Conservation (phyloP, 257 asterid species). For the Capsicum pubescens region DNA sequence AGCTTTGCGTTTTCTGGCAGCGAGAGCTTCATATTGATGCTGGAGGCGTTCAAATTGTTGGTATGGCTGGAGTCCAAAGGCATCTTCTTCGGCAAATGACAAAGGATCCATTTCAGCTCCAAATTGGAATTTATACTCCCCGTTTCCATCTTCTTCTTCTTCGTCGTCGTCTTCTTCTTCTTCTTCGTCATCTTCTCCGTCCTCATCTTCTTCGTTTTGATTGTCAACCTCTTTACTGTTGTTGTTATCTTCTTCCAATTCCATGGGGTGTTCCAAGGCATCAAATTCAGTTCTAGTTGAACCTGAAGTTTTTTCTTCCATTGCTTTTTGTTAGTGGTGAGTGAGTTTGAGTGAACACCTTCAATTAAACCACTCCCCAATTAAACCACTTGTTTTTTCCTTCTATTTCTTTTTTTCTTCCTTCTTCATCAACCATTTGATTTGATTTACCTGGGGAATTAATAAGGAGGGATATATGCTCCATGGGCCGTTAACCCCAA, state of each 20-base stretch:
- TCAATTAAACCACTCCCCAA: not conserved
- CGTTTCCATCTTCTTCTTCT: slow-evolving; percentile 54
- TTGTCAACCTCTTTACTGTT: slow-evolving; percentile 37
- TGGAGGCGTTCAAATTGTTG: slow-evolving; percentile 70
- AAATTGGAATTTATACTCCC: slow-evolving; percentile 61
- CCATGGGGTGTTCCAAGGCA: slow-evolving; percentile 51
- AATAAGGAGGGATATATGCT: not conserved
- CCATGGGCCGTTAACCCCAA: not conserved
- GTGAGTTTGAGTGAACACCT: not conserved
- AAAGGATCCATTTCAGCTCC: slow-evolving; percentile 76
- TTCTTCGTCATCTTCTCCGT: not conserved
- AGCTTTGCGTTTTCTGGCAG: slow-evolving; percentile 69
- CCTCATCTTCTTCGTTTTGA: slow-evolving; percentile 36
- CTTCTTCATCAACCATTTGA: no score
- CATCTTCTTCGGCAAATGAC: slow-evolving; percentile 63
- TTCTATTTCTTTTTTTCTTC: no score
- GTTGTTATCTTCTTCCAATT: slow-evolving; percentile 32
- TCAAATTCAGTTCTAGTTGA: slow-evolving; percentile 28
- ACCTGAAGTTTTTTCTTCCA: slow-evolving; percentile 8
- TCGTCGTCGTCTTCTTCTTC: slow-evolving; percentile 56
- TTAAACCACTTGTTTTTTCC: no score
- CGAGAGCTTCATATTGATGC: slow-evolving; percentile 63
- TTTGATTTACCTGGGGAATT: no score
- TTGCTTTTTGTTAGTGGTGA: no score
- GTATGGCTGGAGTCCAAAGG: slow-evolving; percentile 72